A percentile compares a stretch with the other conserved stretches of the same genome.
Evolutionary conservation across 495 filamentous ascomycete genomes (phyloP).

Genomic region (Aspergillus mulundensis): DNA sequence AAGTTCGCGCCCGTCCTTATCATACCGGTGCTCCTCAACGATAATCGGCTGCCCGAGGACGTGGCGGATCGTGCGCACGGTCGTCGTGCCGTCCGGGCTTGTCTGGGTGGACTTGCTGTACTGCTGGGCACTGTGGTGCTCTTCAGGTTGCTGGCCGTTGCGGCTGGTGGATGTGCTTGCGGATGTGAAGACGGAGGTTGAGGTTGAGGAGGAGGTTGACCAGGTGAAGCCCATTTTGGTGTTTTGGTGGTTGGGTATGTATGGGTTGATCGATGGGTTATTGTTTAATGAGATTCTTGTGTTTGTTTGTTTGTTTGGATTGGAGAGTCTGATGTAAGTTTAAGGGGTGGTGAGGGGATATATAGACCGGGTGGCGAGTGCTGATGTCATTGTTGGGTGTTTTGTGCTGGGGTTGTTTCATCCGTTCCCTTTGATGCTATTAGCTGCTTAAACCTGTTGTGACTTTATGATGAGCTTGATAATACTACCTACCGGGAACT

Average conservation of each 20-base stretch:
- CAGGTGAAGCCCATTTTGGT: background rate
- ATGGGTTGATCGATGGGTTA: background rate
- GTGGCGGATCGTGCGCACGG: slow-evolving; percentile 35
- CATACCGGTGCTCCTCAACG: slow-evolving; percentile 35
- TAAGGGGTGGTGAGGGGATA: background rate
- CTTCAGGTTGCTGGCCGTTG: slow-evolving; percentile 27
- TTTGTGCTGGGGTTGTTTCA: background rate
- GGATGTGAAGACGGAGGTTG: slow-evolving; percentile 18
- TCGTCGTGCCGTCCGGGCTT: slow-evolving; percentile 32
- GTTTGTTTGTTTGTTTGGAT: background rate
- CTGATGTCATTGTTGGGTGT: slow-evolving; percentile 4
- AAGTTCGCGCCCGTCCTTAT: slow-evolving; percentile 34
- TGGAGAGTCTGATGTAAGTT: background rate
- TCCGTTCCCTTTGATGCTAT: no score
- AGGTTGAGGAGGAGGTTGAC: background rate
- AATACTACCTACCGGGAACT: no score
- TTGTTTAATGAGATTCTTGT: background rate
- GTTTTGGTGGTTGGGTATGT: background rate
- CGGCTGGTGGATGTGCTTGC: slow-evolving; percentile 24
- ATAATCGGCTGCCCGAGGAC: slow-evolving; percentile 34
- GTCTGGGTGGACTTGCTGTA: slow-evolving; percentile 35
- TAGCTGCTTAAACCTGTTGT: no score
- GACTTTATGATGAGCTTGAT: no score
- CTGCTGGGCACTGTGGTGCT: slow-evolving; percentile 22
- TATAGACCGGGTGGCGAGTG: slow-evolving; percentile 2